Conservation (phyloP, 257 asterid species). For the Nicotiana undulata region DNA sequence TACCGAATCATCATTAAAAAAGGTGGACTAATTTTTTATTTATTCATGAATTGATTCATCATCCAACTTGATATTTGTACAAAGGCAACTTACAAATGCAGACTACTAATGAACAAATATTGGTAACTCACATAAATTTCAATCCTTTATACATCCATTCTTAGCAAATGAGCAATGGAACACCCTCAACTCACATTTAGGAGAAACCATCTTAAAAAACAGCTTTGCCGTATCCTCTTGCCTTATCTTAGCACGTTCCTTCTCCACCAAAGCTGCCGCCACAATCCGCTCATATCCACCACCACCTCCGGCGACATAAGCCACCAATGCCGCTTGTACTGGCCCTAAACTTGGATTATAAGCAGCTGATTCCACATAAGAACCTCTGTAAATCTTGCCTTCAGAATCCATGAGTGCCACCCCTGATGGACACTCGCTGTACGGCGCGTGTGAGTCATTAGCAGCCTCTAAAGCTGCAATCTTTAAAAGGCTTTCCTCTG, state of each 20-base stretch:
- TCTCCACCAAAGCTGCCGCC: slow-evolving; percentile 81
- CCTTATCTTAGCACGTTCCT: slow-evolving; percentile 40
- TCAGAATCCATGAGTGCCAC: slow-evolving; percentile 75
- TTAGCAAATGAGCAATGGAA: slow-evolving; percentile 30
- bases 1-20: too few relatives aligned
- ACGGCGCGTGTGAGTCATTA: slow-evolving; percentile 73
- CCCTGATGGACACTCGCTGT: slow-evolving; percentile 82
- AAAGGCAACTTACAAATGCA: not conserved
- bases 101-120: not conserved
- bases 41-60: not conserved
- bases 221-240: slow-evolving; percentile 67
- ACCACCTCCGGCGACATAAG: slow-evolving; percentile 64
- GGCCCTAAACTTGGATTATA: slow-evolving; percentile 88
- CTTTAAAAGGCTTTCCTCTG: slow-evolving; percentile 14
- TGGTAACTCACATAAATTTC: slow-evolving; percentile 13
- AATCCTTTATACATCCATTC: slow-evolving; percentile 15
- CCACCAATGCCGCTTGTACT: slow-evolving; percentile 74
- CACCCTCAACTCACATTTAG: slow-evolving; percentile 53
- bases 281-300: slow-evolving; percentile 66
- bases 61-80: not conserved
- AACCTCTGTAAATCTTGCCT: slow-evolving; percentile 64
- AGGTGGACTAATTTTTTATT: too few relatives aligned
- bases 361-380: slow-evolving; percentile 80
- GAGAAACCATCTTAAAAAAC: slow-evolving; percentile 53
- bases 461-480: slow-evolving; percentile 66